Conservation (phyloP, 176 grass and related monocot genomes). For the Musa schizocarpa region DNA sequence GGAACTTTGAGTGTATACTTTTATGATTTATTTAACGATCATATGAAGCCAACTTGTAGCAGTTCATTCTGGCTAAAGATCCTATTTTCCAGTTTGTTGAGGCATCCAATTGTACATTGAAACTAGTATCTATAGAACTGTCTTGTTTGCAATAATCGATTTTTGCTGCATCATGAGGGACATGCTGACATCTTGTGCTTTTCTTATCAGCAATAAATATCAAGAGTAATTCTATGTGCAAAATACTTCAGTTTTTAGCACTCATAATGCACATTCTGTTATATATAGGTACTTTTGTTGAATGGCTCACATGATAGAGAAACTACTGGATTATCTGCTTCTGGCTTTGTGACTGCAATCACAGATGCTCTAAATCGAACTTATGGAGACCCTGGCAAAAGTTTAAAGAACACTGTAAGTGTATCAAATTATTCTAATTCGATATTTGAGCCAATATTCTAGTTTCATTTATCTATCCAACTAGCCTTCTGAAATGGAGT, state of each 20-base stretch:
- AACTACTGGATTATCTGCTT: slow-evolving; percentile 60
- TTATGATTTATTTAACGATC: too few relatives aligned
- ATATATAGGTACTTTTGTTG: slow-evolving; percentile 70
- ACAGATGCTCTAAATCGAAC: slow-evolving; percentile 86
- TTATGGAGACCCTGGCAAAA: slow-evolving; percentile 62
- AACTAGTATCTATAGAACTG: neutral
- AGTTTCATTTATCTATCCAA: slow-evolving; percentile 8
- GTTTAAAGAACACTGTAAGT: slow-evolving; percentile 79
- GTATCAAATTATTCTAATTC: slow-evolving; percentile 6
- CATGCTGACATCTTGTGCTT: too few relatives aligned
- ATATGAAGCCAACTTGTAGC: too few relatives aligned
- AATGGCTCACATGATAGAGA: slow-evolving; percentile 97
- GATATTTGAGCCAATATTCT: neutral
- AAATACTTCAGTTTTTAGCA: slow-evolving; percentile 1
- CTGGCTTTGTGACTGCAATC: slow-evolving; percentile 83
- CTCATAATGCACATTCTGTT: slow-evolving; percentile 7
- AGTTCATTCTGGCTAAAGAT: neutral
- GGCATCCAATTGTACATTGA: neutral
- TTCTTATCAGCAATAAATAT: too few relatives aligned
- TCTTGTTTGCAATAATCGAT: neutral
- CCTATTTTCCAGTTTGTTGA: neutral
- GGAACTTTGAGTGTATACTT: too few relatives aligned
- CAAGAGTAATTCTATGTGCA: neutral
- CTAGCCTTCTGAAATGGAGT: neutral
- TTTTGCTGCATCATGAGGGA: neutral